Base-by-base conservation (phyloP, 1,284 basidiomycete genomes). In the Naganishia albida region DNA sequence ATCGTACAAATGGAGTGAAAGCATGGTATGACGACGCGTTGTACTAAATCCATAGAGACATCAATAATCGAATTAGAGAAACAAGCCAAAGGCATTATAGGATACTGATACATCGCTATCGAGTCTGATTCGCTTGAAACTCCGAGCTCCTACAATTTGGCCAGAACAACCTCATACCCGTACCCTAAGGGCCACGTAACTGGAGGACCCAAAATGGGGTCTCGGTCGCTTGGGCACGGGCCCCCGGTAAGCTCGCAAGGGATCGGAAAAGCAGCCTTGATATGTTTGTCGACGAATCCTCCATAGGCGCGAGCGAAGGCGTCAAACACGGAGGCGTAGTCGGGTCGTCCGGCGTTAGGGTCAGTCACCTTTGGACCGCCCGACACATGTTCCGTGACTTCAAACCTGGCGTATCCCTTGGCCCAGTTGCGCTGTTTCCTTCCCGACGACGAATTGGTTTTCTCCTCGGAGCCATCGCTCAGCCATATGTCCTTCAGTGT, bases 1-100 rank as follows among this genome's bases (percentile, higher is more conserved):
- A 34, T 69, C 25, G 49, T 69, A 18, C 30, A 62, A 25, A 62
- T 69, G 60, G 34, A 60, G 15, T 12, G 57, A n/a, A 44, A 10
- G 40, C 43, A 15, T 44, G 54, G 30, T 34, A 34, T 34, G 6
- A 34, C n/a, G n/a, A n/a, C n/a, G n/a, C n/a, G n/a, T n/a, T n/a
- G n/a, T n/a, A n/a, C n/a, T n/a, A n/a, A 34, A 34, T 34, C 34
- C 34, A 34, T 34, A 6, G 34, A 34, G 34, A 4, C 6, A 6
- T 34, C 34, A 6, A 34, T 6, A 6, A 34, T 34, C 34, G 34
- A 34, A 10, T 34, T 4, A 34, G 6, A 34, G 10, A 34, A 10
- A 34, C 34, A 34, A 6, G 10, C 34, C 34, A 4, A 10, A 34
- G 10, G 10, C 34, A 34, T 6, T 4, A 34, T 10, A 10, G 4